Percentiles rank a stretch among this genome's conserved stretches.
These are phyloP conservation scores for Yamadazyma sp. DNA, from an alignment of 805 yeast species.

Conservation along the genomic window DNA sequence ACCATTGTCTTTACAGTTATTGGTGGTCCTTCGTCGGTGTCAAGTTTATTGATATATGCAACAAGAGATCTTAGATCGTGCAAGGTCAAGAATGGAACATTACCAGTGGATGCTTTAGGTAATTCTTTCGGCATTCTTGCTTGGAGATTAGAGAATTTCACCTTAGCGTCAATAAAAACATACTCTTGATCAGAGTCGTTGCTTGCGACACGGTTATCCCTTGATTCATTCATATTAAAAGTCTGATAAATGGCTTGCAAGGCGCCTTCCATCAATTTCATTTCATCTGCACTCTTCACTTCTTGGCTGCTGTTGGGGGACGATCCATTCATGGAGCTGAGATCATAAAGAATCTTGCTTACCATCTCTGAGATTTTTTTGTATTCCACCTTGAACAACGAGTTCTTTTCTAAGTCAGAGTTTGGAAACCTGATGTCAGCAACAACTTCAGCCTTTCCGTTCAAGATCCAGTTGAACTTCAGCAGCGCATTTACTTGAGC, in stretches of 20 bases:
- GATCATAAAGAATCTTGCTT: constrained; percentile 27
- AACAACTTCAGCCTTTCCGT: constrained; percentile 66
- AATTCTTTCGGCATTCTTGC: constrained; percentile 55
- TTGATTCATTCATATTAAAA: constrained; percentile 21
- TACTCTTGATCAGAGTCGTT: constrained; percentile 37
- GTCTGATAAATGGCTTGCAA: constrained; percentile 43
- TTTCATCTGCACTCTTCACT: constrained; percentile 17
- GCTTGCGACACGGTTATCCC: constrained; percentile 8
- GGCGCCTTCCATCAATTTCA: constrained; percentile 37
- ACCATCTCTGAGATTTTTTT: constrained; percentile 26
- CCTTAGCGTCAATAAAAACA: constrained; percentile 64
- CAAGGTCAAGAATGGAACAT: constrained; percentile 55
- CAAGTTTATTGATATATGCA: constrained; percentile 52
- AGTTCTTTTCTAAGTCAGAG: constrained; percentile 26
- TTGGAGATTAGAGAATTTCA: constrained; percentile 61
- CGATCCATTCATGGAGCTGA: constrained; percentile 19
- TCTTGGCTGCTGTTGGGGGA: constrained; percentile 3
- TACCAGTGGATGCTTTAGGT: constrained; percentile 47
- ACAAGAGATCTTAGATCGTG: constrained; percentile 62
- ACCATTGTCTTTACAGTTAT: constrained; percentile 39
- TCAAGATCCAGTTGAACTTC: constrained; percentile 69
- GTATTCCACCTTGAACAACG: constrained; percentile 21
- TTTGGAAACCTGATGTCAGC: constrained; percentile 75
- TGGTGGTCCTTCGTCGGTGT: constrained; percentile 24
- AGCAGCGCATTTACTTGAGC: constrained; percentile 30